phyloP scores from a whole-genome alignment of 257 asterid genomes.

The Nicotiana sylvestris region DNA sequence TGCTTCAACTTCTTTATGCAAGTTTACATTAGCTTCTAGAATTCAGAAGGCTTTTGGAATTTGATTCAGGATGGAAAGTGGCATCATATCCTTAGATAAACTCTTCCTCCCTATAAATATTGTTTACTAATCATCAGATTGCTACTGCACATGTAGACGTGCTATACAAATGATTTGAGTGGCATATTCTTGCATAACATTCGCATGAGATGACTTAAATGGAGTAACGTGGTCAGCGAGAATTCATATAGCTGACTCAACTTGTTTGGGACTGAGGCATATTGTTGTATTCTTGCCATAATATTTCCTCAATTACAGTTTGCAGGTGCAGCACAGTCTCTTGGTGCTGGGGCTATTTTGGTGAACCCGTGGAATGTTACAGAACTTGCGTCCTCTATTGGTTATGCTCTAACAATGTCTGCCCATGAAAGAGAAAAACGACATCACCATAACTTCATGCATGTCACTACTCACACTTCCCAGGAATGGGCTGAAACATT shows the following conservation, averaged over 20 bases:
- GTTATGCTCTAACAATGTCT: slow-evolving; percentile 71
- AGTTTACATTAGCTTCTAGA: background rate
- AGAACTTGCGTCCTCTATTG: slow-evolving; percentile 81
- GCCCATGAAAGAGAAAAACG: slow-evolving; percentile 82
- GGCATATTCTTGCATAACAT: background rate
- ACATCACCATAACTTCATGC: slow-evolving; percentile 77
- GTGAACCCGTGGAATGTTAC: slow-evolving; percentile 93
- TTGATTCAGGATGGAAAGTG: background rate
- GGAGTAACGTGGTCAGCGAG: too few relatives aligned
- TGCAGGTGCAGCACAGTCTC: slow-evolving; percentile 97
- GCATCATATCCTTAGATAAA: background rate
- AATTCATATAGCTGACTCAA: too few relatives aligned
- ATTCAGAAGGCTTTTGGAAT: background rate
- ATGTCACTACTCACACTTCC: slow-evolving; percentile 81
- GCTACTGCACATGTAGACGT: background rate
- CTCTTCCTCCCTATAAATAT: background rate
- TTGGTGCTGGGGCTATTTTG: slow-evolving; percentile 90
- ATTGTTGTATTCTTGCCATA: background rate
- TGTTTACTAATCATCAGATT: background rate
- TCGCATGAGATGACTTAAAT: background rate
- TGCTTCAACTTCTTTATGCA: background rate
- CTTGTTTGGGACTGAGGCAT: too few relatives aligned
- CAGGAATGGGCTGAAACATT: slow-evolving; percentile 98
- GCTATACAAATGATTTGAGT: background rate
- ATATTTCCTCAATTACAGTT: slow-evolving; percentile 37